Percentiles rank a stretch among this genome's conserved stretches.
Conservation (phyloP, 2,329 filamentous ascomycete species). For the Fusarium irregulare region DNA sequence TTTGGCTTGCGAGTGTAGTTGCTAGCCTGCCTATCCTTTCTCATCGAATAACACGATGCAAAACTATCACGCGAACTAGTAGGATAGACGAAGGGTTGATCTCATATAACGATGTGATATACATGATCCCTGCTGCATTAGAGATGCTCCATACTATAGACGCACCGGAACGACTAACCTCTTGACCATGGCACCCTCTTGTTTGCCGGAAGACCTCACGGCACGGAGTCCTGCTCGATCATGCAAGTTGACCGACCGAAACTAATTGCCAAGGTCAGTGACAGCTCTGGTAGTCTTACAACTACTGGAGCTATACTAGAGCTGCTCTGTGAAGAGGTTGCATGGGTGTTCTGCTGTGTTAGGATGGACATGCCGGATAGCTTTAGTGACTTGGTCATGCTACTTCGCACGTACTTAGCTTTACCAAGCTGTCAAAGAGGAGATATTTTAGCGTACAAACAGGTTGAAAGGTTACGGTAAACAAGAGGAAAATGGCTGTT, state of each 20-base stretch:
- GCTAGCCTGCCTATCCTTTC: not conserved
- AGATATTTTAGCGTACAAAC: not conserved
- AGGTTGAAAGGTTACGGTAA: not conserved
- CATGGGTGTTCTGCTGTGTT: not conserved
- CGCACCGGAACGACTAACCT: not conserved
- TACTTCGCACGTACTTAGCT: not conserved
- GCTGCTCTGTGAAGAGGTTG: not conserved
- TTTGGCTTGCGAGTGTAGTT: not conserved
- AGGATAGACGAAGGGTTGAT: no score
- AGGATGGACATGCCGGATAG: not conserved
- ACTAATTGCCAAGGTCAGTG: no score
- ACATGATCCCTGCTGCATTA: not conserved
- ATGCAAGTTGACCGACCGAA: not conserved
- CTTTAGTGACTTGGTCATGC: not conserved
- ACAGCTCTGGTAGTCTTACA: not conserved
- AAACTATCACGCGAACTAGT: not conserved
- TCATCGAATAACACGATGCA: no score
- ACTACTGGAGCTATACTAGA: not conserved
- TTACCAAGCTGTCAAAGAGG: not conserved
- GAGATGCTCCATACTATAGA: not conserved
- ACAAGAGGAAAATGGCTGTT: no score
- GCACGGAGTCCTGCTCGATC: not conserved
- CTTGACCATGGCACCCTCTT: conserved; percentile 5
- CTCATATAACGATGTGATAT: not conserved
- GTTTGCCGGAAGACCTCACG: not conserved